Conservation (phyloP, 176 grass and related monocot genomes). For the Echinochloa phyllopogon region DNA sequence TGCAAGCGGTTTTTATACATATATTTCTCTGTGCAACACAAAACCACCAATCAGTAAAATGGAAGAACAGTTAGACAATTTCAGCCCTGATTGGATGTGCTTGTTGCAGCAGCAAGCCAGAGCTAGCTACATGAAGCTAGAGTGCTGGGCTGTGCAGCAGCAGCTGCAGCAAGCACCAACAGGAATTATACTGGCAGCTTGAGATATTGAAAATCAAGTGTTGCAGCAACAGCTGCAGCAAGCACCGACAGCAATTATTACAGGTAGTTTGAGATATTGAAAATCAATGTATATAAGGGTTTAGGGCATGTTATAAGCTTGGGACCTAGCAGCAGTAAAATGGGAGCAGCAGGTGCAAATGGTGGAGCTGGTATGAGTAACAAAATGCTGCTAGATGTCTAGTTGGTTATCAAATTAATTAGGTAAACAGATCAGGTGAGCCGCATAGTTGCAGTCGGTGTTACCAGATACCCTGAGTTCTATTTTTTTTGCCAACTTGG, state of each 20-base stretch:
- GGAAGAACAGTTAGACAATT: conserved; percentile 4
- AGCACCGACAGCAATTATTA: neutral
- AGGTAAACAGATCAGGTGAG: neutral
- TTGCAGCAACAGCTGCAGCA: too few species aligned
- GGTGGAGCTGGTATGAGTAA: neutral
- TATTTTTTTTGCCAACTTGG: neutral
- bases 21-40: conserved; percentile 42
- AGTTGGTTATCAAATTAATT: conserved; percentile 5
- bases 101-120: too few species aligned
- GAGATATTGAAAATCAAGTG: conserved; percentile 1
- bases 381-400: neutral
- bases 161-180: neutral
- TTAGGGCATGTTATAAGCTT: neutral
- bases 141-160: too few species aligned
- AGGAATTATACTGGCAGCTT: neutral
- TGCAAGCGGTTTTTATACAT: conserved; percentile 58
- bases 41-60: conserved; percentile 10
- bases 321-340: neutral
- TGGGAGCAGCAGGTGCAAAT: neutral
- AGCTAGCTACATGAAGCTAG: too few species aligned
- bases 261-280: conserved; percentile 21
- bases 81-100: too few species aligned
- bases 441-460: neutral
- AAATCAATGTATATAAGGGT: neutral
- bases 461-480: neutral